Evolutionary conservation across 345 rosid genomes (phyloP).

Genomic region (Limnanthes douglasii): DNA sequence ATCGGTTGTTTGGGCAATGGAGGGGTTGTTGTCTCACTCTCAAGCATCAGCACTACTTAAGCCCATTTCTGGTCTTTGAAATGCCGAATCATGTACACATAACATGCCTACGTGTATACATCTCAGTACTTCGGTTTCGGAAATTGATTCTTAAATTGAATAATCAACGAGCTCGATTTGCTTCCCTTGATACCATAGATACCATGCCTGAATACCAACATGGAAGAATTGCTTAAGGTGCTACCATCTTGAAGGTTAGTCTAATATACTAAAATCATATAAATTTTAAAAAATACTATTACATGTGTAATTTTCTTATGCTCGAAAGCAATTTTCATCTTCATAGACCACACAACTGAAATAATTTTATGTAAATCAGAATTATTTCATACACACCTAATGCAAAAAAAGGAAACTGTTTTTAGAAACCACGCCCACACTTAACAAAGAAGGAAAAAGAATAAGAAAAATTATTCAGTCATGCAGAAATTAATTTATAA

Average conservation of each 20-base stretch:
- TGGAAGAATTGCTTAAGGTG: too few species aligned
- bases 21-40: slow-evolving; percentile 44
- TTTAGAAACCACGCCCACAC: not conserved
- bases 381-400: too few species aligned
- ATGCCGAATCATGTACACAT: slow-evolving; percentile 72
- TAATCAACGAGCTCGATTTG: slow-evolving; percentile 51
- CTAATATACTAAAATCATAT: too few species aligned
- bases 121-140: slow-evolving; percentile 27
- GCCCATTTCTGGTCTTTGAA: slow-evolving; percentile 58
- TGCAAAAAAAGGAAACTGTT: slow-evolving; percentile 1
- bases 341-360: too few species aligned
- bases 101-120: slow-evolving; percentile 74
- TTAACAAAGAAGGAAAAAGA: not conserved
- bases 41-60: slow-evolving; percentile 42
- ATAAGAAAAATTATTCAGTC: not conserved
- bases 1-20: slow-evolving; percentile 44
- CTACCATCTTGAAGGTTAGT: too few species aligned
- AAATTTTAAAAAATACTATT: too few species aligned
- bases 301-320: too few species aligned
- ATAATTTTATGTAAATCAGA: too few species aligned
- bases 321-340: slow-evolving; percentile 5
- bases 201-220: slow-evolving; percentile 90
- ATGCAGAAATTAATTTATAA: not conserved
- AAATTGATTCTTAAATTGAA: slow-evolving; percentile 21
- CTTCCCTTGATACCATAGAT: slow-evolving; percentile 44